Evolutionary conservation across 148 eudicot genomes (phyloP).

Genomic region (Rhododendron ferrugineum): DNA sequence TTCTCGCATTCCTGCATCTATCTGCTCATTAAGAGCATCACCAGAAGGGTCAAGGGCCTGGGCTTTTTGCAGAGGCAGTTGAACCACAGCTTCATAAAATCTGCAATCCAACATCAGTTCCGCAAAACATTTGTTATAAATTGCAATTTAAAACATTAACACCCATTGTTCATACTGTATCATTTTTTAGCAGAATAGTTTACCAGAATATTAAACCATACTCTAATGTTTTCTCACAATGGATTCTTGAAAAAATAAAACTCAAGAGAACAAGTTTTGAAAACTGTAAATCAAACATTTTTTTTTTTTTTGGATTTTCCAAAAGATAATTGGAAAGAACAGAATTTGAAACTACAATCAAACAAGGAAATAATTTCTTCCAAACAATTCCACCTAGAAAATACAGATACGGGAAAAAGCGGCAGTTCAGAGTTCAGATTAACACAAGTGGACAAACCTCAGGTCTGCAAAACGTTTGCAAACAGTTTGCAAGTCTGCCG

Average conservation of each 20-base stretch:
- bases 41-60: slow-evolving; percentile 92
- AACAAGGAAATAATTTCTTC: neutral
- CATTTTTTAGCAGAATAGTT: neutral
- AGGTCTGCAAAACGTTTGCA: slow-evolving; percentile 95
- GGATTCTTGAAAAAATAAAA: neutral
- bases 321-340: neutral
- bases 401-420: neutral
- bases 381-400: neutral
- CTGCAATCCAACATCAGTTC: slow-evolving; percentile 32
- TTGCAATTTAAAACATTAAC: neutral
- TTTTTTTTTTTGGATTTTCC: neutral
- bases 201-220: neutral
- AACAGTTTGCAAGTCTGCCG: slow-evolving; percentile 85
- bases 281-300: neutral
- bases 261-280: neutral
- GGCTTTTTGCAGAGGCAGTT: slow-evolving; percentile 93
- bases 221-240: neutral
- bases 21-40: slow-evolving; percentile 84
- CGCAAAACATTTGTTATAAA: neutral
- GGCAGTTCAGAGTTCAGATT: neutral
- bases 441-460: slow-evolving; percentile 41
- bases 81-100: slow-evolving; percentile 98
- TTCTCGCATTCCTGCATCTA: slow-evolving; percentile 60
- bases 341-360: neutral
- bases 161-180: neutral